Base-by-base conservation (phyloP, 1,139 yeast genomes). In the Sugiyamaella castrensis region DNA sequence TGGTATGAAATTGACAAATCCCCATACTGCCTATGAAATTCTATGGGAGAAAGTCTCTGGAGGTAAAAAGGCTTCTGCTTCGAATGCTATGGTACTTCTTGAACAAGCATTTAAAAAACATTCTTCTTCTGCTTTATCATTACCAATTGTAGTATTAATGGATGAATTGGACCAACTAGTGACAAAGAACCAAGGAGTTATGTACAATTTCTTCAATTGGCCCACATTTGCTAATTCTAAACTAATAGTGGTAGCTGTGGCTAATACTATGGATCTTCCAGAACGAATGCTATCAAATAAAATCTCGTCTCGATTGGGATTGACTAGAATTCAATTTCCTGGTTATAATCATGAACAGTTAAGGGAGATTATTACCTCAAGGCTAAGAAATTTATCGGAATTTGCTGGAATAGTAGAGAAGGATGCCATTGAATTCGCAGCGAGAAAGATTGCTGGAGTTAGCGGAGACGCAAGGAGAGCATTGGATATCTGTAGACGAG, bases 171-270 rank as follows among this genome's bases (percentile, higher is more conserved):
- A 92, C 67, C 97, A 92, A 63, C 74, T 94, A 50, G 92, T 91
- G 12, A 84, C 92, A 2, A 85, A 81, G 54, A 84, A 82, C 53
- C 96, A 89, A 64, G 82, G 83, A 45, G 94, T 92, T 41, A 84
- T 92, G 86, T 94, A 92, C 70, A 94, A 92, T 64, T 88, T 94
- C 62, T 89, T 92, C 75, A 91, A 94, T 68, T 92, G 99, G 99
- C 96, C 98, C 5, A 82, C 96, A 0, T 82, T 87, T 59, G 72
- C 79, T 11, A 74, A 82, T 56, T 89, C 98, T 2, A 84, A 84
- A 60, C 72, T 92, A 44, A 80, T 92, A 50, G 95, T 94, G 1
- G 76, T 92, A 43, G 98, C 98, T 0, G 91, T 92, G 30, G 98
- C 98, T 7, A 94, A 94, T 63, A 91, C 98, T 0, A 89, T 94